phyloP scores from a whole-genome alignment of 129 eudicot species.

The Chrysanthemum lavandulifolium region DNA sequence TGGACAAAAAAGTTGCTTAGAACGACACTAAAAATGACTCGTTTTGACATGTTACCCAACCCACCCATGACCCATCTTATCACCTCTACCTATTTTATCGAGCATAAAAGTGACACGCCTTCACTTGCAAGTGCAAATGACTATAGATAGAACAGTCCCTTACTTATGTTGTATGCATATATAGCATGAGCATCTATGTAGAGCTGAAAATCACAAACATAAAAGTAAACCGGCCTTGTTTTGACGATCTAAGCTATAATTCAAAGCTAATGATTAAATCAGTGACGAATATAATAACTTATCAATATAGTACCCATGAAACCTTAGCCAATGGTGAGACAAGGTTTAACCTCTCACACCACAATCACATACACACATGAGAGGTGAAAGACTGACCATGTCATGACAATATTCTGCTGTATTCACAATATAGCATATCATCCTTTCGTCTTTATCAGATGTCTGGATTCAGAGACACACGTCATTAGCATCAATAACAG shows the following conservation, averaged over 20 bases:
- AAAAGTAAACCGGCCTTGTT: neutral
- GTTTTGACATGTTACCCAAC: neutral
- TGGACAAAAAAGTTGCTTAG: neutral
- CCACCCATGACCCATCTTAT: neutral
- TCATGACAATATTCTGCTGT: slow-evolving; percentile 98
- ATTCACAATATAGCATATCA: slow-evolving; percentile 89
- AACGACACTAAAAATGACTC: neutral
- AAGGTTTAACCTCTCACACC: slow-evolving; percentile 3
- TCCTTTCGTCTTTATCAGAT: slow-evolving; percentile 89
- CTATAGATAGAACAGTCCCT: neutral
- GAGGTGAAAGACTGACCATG: slow-evolving; percentile 59
- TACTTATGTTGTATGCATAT: neutral
- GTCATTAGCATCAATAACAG: slow-evolving; percentile 13
- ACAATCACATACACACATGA: neutral
- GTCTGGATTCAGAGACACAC: slow-evolving; percentile 53
- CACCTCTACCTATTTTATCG: slow-evolving; percentile 10
- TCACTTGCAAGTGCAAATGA: slow-evolving; percentile 10
- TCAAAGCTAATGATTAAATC: neutral
- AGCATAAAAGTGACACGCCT: neutral
- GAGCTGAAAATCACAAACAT: neutral
- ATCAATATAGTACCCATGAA: neutral
- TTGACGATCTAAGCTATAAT: neutral
- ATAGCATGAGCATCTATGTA: neutral
- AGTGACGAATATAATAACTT: neutral
- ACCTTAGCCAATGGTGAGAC: neutral